Evolutionary conservation across 176 grass and related monocot genomes (phyloP).

Genomic region (Dendrocalamus sinicus): DNA sequence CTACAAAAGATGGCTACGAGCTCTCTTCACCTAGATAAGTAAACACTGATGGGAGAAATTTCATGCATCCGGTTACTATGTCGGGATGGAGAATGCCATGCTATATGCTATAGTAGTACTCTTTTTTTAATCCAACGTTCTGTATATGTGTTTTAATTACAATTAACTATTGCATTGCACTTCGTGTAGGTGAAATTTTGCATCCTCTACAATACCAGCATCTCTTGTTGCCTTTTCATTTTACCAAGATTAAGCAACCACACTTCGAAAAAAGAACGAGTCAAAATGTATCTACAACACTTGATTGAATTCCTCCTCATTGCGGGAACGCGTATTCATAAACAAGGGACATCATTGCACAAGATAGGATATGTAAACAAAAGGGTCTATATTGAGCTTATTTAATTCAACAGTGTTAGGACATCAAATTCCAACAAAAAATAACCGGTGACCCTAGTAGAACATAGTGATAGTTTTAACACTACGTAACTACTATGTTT

Average conservation of each 20-base stretch:
- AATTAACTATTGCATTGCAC: neutral
- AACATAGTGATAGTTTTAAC: neutral
- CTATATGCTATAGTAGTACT: no score
- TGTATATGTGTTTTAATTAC: neutral
- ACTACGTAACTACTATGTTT: neutral
- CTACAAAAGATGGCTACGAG: no score
- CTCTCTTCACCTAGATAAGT: no score
- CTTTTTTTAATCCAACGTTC: no score
- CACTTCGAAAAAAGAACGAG: neutral
- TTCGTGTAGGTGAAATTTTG: neutral
- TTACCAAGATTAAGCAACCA: neutral
- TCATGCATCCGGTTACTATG: no score
- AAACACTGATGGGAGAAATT: no score
- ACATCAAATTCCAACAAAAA: neutral
- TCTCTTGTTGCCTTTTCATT: neutral
- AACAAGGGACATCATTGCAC: neutral
- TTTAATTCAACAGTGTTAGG: constrained; percentile 9
- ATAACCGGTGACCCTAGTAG: no score
- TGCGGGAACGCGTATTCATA: neutral
- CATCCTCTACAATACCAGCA: neutral
- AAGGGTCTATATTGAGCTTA: neutral
- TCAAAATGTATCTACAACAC: neutral
- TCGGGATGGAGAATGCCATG: no score
- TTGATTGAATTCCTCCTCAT: neutral
- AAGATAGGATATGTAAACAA: neutral